A percentile compares a stretch with the other conserved stretches of the same genome.
Evolutionary conservation across 495 filamentous ascomycete species (phyloP).

Genomic region (Annulohypoxylon nitens): DNA sequence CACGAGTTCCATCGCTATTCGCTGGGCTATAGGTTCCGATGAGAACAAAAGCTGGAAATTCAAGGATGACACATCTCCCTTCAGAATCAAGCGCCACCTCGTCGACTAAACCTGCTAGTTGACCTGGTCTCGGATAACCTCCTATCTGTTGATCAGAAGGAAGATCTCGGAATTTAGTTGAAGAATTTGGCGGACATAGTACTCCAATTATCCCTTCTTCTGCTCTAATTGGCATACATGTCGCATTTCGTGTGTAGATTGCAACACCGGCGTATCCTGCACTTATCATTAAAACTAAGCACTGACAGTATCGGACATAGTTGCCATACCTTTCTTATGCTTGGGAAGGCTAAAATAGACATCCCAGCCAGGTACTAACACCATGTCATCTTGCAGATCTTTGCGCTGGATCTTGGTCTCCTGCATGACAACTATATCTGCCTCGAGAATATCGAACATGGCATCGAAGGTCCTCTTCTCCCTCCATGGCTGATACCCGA

Average conservation of each 20-base stretch:
- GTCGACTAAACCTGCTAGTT: conserved; percentile 75
- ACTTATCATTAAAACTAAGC: conserved; percentile 18
- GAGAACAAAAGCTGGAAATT: conserved; percentile 95
- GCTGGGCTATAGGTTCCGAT: conserved; percentile 93
- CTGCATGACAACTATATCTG: conserved; percentile 95
- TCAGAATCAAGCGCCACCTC: conserved; percentile 84
- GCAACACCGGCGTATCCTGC: conserved; percentile 96
- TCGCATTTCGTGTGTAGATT: conserved; percentile 91
- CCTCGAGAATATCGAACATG: conserved; percentile 95
- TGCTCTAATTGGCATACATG: conserved; percentile 87
- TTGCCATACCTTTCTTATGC: conserved; percentile 85
- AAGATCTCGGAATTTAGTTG: conserved; percentile 79
- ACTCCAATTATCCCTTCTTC: conserved; percentile 94
- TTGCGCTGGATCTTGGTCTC: conserved; percentile 97
- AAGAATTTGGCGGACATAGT: conserved; percentile 80
- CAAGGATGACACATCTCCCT: conserved; percentile 91
- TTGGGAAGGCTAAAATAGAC: conserved; percentile 94
- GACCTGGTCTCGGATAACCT: conserved; percentile 82
- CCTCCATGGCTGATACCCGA: conserved; percentile 95
- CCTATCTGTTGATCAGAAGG: conserved; percentile 86
- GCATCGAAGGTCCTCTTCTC: conserved; percentile 87
- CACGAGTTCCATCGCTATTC: conserved; percentile 84
- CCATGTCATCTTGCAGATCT: conserved; percentile 95
- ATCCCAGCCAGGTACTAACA: conserved; percentile 94
- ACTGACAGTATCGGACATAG: not conserved